A percentile compares a stretch with the other conserved stretches of the same genome.
These are phyloP conservation scores for Oryza glaberrima DNA, from an alignment of 176 grass and related monocot genomes.

Conservation along the genomic window DNA sequence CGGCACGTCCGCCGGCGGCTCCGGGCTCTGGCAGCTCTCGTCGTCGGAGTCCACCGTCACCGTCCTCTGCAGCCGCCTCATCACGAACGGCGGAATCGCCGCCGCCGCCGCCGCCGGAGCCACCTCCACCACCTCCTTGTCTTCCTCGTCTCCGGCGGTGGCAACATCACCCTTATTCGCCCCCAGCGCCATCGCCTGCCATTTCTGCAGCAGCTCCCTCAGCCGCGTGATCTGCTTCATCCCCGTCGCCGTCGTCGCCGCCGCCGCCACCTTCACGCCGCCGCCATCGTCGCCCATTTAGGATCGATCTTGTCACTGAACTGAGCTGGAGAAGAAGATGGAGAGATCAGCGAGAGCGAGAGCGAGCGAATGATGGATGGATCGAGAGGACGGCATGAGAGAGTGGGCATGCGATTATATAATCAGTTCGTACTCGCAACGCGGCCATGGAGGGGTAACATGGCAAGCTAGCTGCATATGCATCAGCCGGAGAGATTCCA, in stretches of 20 bases:
- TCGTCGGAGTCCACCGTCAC: constrained; percentile 49
- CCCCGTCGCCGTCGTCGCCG: constrained; percentile 43
- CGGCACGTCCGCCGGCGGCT: constrained; percentile 61
- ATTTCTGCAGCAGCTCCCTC: constrained; percentile 76
- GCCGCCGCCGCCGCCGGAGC: not conserved
- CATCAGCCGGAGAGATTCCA: constrained; percentile 33
- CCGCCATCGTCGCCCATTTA: constrained; percentile 49
- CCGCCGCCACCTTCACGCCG: constrained; percentile 1
- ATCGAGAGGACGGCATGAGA: constrained; percentile 15
- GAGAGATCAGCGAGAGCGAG: no score
- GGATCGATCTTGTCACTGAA: constrained; percentile 32
- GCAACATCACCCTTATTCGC: not conserved
- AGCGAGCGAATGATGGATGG: no score
- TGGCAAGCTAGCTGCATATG: constrained; percentile 24
- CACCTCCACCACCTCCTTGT: not conserved
- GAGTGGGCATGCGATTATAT: constrained; percentile 35
- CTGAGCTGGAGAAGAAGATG: not conserved
- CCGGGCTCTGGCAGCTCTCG: constrained; percentile 69
- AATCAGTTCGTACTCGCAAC: constrained; percentile 34
- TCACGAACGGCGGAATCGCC: constrained; percentile 48
- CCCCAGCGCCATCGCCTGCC: constrained; percentile 51
- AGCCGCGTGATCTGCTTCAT: constrained; percentile 64
- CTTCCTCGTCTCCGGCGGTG: not conserved
- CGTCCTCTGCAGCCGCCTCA: constrained; percentile 51
- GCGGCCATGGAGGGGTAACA: constrained; percentile 43